Evolutionary conservation across 768 basidiomycete species (phyloP).

Genomic region (Trametes villosa): DNA sequence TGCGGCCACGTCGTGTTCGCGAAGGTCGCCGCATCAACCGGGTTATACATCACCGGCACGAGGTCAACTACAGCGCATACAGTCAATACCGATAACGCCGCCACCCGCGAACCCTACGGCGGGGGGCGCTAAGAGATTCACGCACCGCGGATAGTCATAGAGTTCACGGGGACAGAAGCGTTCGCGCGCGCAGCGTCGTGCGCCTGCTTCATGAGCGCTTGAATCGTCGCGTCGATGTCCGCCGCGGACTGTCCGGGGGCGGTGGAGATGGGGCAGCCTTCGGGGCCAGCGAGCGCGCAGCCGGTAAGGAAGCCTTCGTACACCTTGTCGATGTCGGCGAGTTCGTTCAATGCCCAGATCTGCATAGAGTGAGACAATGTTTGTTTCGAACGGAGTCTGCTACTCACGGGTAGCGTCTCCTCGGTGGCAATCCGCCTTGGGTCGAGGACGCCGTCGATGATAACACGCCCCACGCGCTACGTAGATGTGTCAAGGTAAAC

Average conservation of each 20-base stretch:
- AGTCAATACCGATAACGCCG: neutral
- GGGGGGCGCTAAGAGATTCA: neutral
- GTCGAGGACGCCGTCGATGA: slow-evolving; percentile 14
- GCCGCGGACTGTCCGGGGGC: neutral
- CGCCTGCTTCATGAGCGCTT: slow-evolving; percentile 1
- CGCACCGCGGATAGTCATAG: slow-evolving; percentile 10
- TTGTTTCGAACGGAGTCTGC: neutral
- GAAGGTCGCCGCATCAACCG: slow-evolving; percentile 4
- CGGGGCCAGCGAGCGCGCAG: slow-evolving; percentile 13
- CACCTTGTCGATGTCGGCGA: slow-evolving; percentile 9
- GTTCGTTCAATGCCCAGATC: neutral
- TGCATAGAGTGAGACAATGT: neutral
- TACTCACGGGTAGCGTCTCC: slow-evolving; percentile 4
- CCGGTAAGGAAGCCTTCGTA: slow-evolving; percentile 10
- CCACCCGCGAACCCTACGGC: neutral
- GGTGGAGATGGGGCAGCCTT: slow-evolving; percentile 5
- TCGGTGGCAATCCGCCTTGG: neutral
- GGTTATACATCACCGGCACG: neutral
- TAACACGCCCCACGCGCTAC: slow-evolving; percentile 12
- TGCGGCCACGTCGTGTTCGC: slow-evolving; percentile 8
- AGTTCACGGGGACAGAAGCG: slow-evolving; percentile 8
- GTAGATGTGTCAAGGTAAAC: neutral
- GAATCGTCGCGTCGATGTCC: slow-evolving; percentile 6
- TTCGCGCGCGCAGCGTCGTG: slow-evolving; percentile 11
- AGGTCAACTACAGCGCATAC: neutral